A percentile compares a stretch with the other conserved stretches of the same genome.
Conservation (phyloP, 73 alveolate species). For the Paramecium sexaurelia region DNA sequence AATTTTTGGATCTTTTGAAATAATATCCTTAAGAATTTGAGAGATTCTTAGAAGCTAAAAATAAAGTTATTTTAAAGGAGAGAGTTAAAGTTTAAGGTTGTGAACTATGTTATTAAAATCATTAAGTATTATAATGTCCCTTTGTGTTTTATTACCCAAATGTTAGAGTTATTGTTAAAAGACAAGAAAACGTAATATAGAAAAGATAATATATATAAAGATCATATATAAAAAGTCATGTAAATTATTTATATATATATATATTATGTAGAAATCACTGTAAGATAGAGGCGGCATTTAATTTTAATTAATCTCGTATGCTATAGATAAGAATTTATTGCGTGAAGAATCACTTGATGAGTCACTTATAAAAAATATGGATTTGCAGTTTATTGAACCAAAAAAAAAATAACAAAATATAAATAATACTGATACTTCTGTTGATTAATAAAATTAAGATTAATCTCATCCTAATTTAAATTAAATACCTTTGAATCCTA, state of each 20-base stretch:
- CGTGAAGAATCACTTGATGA: slow-evolving; percentile 17
- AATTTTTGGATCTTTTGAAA: not conserved
- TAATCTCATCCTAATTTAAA: not conserved
- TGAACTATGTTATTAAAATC: slow-evolving; percentile 43
- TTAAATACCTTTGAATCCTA: not conserved
- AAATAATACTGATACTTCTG: not conserved
- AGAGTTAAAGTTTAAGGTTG: slow-evolving; percentile 42
- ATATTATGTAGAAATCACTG: not conserved
- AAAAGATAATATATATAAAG: not conserved
- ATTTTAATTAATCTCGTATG: not conserved
- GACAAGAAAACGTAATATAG: not conserved
- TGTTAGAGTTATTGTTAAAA: not conserved
- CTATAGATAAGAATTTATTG: not conserved
- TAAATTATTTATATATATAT: not conserved
- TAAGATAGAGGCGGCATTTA: slow-evolving; percentile 30
- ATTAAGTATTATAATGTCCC: slow-evolving; percentile 40
- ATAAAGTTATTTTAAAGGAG: not conserved
- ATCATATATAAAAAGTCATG: slow-evolving; percentile 6
- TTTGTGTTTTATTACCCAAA: slow-evolving; percentile 54
- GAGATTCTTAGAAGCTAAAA: not conserved
- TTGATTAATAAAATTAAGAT: not conserved
- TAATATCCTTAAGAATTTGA: not conserved
- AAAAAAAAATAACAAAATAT: not conserved
- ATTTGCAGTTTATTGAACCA: not conserved
- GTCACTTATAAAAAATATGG: slow-evolving; percentile 13